Percentiles rank a stretch among this genome's conserved stretches.
These are phyloP conservation scores for Penicillium angulare DNA, from an alignment of 495 filamentous ascomycete genomes.

Conservation along the genomic window DNA sequence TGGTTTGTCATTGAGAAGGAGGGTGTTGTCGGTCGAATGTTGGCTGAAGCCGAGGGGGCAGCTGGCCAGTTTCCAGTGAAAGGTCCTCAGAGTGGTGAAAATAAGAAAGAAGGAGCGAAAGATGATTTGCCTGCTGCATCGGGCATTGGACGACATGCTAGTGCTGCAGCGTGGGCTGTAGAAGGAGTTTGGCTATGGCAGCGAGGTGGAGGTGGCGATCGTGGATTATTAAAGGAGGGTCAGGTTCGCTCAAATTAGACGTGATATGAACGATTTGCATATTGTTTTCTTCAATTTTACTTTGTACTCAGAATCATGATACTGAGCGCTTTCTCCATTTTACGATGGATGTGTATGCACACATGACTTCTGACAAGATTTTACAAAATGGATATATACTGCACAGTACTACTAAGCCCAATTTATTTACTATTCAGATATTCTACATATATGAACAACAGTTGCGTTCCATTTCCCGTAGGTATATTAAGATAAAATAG, in stretches of 20 bases:
- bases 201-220: constrained; percentile 66
- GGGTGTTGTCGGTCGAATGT: constrained; percentile 67
- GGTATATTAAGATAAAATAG: too few relatives aligned
- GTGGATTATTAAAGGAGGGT: constrained; percentile 39
- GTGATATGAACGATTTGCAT: neutral
- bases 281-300: neutral
- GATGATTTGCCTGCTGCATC: constrained; percentile 17
- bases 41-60: constrained; percentile 60
- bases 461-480: too few relatives aligned
- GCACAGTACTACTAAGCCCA: too few relatives aligned
- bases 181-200: constrained; percentile 93
- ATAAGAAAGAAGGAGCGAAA: constrained; percentile 15
- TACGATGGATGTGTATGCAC: too few relatives aligned
- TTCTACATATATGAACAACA: too few relatives aligned
- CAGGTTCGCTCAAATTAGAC: constrained; percentile 30
- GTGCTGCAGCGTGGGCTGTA: constrained; percentile 75
- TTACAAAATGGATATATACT: too few relatives aligned
- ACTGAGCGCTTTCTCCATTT: too few relatives aligned
- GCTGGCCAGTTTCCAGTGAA: constrained; percentile 8
- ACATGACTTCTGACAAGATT: too few relatives aligned
- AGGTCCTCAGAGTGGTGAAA: constrained; percentile 1
- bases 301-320: neutral
- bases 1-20: constrained; percentile 79
- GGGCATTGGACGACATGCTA: constrained; percentile 52
- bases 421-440: too few relatives aligned